phyloP scores from a whole-genome alignment of 306 rosid genomes.

The Acacia melanoxylon region DNA sequence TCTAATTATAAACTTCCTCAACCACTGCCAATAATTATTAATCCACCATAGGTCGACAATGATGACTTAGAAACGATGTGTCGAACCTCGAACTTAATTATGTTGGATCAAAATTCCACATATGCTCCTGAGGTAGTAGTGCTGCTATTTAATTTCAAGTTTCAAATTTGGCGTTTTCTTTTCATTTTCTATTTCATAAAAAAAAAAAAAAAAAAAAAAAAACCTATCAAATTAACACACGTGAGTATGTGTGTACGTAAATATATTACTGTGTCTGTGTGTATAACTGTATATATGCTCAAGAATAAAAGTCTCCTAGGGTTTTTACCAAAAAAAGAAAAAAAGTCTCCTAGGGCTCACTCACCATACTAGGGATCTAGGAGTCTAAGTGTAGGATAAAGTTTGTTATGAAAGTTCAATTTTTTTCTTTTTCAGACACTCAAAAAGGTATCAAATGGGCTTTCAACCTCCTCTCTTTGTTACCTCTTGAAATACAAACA shows the following conservation, averaged over 20 bases:
- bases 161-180: neutral
- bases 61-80: neutral
- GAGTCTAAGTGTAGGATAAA: neutral
- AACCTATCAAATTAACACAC: neutral
- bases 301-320: neutral
- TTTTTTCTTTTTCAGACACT: neutral
- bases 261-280: neutral
- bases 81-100: neutral
- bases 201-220: no score
- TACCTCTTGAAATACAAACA: neutral
- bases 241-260: neutral
- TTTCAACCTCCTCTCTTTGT: neutral
- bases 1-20: no score
- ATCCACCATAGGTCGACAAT: neutral
- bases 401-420: neutral
- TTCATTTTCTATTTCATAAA: neutral
- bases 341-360: neutral
- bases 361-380: neutral
- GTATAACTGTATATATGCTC: no score
- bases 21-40: neutral
- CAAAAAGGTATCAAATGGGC: neutral
- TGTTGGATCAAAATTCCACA: conserved; percentile 10
- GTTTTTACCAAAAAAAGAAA: neutral
- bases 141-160: neutral
- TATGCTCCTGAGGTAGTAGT: neutral